These are phyloP conservation scores for Chlorella sp. DNA, from an alignment of 139 green algal species.

Conservation along the genomic window DNA sequence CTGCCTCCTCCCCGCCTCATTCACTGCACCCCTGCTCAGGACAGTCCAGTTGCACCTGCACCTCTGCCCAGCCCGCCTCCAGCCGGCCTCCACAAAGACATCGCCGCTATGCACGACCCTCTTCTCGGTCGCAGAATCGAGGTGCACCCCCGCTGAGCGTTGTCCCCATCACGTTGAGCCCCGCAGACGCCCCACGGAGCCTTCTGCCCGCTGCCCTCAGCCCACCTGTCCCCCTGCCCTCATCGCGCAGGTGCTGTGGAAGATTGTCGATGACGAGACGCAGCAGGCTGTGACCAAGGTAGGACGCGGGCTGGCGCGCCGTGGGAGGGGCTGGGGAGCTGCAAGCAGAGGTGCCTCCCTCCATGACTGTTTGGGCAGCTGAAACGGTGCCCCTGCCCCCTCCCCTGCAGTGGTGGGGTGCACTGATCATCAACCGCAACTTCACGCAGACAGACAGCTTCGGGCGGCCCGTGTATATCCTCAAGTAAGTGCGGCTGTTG, in stretches of 20 bases:
- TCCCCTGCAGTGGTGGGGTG: conserved; percentile 32
- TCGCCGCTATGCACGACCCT: neutral
- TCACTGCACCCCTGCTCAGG: neutral
- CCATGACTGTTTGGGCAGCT: neutral
- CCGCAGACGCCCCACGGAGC: neutral
- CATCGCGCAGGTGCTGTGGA: conserved; percentile 21
- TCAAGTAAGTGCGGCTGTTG: conserved; percentile 26
- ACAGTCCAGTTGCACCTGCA: too few species aligned
- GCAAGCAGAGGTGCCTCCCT: neutral
- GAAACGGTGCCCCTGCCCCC: neutral
- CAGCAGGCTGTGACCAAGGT: conserved; percentile 25
- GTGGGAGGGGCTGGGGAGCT: neutral
- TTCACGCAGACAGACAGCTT: conserved; percentile 30
- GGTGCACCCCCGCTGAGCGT: neutral
- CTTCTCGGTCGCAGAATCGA: conserved; percentile 3
- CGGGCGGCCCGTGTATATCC: conserved; percentile 30
- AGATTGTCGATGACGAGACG: conserved; percentile 21
- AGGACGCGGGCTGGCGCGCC: neutral
- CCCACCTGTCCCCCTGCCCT: neutral
- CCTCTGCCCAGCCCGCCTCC: too few species aligned
- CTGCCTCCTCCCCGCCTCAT: neutral
- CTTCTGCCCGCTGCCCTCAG: neutral
- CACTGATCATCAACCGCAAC: conserved; percentile 36
- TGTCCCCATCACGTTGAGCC: neutral
- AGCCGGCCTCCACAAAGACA: neutral